Percentiles rank a stretch among this genome's conserved stretches.
phyloP scores from a whole-genome alignment of 805 yeast species.

The Yarrowia yakushimensis region DNA sequence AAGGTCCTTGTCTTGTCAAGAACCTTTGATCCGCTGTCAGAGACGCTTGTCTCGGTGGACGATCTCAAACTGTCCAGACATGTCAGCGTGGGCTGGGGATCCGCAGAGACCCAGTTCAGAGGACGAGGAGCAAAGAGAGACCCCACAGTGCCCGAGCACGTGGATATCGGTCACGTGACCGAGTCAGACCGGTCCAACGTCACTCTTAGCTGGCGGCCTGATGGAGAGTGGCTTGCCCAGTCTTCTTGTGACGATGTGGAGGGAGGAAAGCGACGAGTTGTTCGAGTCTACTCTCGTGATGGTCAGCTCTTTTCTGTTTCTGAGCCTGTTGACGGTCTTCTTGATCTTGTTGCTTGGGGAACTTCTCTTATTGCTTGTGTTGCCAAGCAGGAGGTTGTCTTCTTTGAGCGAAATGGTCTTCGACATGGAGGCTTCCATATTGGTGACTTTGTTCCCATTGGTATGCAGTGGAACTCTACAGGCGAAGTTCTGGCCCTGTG shows the following conservation, averaged over 20 bases:
- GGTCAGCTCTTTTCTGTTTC: constrained; percentile 77
- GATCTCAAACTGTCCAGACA: constrained; percentile 75
- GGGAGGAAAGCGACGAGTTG: constrained; percentile 53
- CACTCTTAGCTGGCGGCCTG: constrained; percentile 90
- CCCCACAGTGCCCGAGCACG: constrained; percentile 77
- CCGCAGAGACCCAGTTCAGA: constrained; percentile 90
- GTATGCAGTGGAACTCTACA: constrained; percentile 74
- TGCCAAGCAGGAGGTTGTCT: constrained; percentile 60
- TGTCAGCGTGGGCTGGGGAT: constrained; percentile 98
- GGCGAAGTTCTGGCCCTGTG: constrained; percentile 75
- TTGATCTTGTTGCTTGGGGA: constrained; percentile 74
- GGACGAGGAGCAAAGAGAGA: constrained; percentile 90
- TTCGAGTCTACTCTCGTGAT: constrained; percentile 74
- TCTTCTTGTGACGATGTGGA: constrained; percentile 54
- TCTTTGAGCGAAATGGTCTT: constrained; percentile 90
- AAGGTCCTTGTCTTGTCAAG: constrained; percentile 63
- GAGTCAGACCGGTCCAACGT: constrained; percentile 47
- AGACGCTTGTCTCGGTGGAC: constrained; percentile 51
- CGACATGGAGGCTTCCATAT: constrained; percentile 82
- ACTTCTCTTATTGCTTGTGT: constrained; percentile 83
- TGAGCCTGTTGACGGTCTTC: constrained; percentile 84
- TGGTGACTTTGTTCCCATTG: constrained; percentile 49
- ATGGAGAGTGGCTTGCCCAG: constrained; percentile 77
- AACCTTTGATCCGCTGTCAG: constrained; percentile 73
- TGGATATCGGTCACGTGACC: constrained; percentile 65